phyloP scores from a whole-genome alignment of 805 yeast species.

The Pichia californica region DNA sequence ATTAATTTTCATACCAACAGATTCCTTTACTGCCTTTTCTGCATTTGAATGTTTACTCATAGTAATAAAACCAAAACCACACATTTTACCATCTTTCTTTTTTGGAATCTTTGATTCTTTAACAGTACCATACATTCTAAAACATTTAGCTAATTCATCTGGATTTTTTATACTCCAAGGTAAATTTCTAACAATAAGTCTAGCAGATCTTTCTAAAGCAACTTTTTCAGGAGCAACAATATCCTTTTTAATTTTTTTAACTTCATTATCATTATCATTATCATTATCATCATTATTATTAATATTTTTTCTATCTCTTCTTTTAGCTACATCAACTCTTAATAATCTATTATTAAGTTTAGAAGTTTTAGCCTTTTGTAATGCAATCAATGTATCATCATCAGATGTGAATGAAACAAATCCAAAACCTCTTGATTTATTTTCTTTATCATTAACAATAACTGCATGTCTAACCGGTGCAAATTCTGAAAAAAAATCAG shows the following conservation, averaged over 20 bases:
- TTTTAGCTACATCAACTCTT: slow-evolving; percentile 81
- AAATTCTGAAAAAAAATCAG: slow-evolving; percentile 83
- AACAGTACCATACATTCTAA: slow-evolving; percentile 77
- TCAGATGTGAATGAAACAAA: slow-evolving; percentile 84
- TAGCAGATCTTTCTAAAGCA: slow-evolving; percentile 54
- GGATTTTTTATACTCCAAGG: slow-evolving; percentile 94
- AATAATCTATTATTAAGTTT: slow-evolving; percentile 63
- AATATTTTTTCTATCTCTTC: slow-evolving; percentile 68
- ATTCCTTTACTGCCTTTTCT: slow-evolving; percentile 68
- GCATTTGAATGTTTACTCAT: slow-evolving; percentile 79
- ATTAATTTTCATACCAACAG: slow-evolving; percentile 69
- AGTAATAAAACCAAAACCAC: slow-evolving; percentile 92
- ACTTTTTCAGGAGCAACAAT: slow-evolving; percentile 15
- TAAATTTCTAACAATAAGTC: slow-evolving; percentile 82
- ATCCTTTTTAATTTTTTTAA: slow-evolving; percentile 17
- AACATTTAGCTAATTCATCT: slow-evolving; percentile 59
- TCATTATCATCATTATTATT: slow-evolving; percentile 30
- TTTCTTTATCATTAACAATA: slow-evolving; percentile 70
- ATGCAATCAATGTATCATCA: slow-evolving; percentile 76
- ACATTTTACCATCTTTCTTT: slow-evolving; percentile 80
- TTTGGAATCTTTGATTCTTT: slow-evolving; percentile 85
- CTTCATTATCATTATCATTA: slow-evolving; percentile 26
- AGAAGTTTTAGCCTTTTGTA: slow-evolving; percentile 55
- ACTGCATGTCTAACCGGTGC: slow-evolving; percentile 96
- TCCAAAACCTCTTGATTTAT: slow-evolving; percentile 88